These are phyloP conservation scores for Macrolepiota albuminosa DNA, from an alignment of 768 basidiomycete genomes.

Conservation along the genomic window DNA sequence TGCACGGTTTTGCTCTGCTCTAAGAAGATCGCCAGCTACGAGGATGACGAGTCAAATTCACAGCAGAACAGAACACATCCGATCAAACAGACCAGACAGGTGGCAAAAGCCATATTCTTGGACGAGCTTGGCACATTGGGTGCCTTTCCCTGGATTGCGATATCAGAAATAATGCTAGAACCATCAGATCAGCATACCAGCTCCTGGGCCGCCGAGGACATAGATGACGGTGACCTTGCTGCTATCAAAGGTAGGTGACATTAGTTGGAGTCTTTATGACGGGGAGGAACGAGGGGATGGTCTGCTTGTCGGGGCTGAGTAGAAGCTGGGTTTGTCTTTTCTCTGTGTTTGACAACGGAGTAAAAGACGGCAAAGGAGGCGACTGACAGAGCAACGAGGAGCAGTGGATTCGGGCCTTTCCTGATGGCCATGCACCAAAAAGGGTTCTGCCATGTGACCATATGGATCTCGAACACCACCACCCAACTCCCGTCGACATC, in stretches of 20 bases:
- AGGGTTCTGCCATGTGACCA: conserved; percentile 8
- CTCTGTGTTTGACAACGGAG: conserved; percentile 49
- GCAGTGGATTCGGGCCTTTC: conserved; percentile 57
- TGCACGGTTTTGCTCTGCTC: conserved; percentile 87
- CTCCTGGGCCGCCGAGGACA: conserved; percentile 95
- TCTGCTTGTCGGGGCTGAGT: conserved; percentile 55
- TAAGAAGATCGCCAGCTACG: conserved; percentile 93
- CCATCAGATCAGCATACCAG: conserved; percentile 45
- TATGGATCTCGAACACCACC: conserved; percentile 60
- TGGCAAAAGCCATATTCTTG: conserved; percentile 85
- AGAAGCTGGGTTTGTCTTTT: conserved; percentile 55
- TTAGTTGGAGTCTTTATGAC: conserved; percentile 35
- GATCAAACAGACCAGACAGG: conserved; percentile 67
- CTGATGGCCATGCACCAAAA: conserved; percentile 17
- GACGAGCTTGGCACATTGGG: conserved; percentile 86
- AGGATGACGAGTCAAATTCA: conserved; percentile 8
- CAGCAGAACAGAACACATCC: not conserved
- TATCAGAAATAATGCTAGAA: conserved; percentile 5
- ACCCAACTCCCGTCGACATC: conserved; percentile 56
- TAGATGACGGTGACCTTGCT: conserved; percentile 83
- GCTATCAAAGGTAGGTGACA: conserved; percentile 57
- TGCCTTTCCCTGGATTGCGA: conserved; percentile 81
- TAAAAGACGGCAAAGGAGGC: conserved; percentile 57
- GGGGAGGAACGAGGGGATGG: conserved; percentile 62
- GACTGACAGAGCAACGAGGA: conserved; percentile 52